Evolutionary conservation across 2,329 filamentous ascomycete genomes (phyloP), one percentile per base, ranked within the genome.

Genomic region (Talaromyces sp.): DNA sequence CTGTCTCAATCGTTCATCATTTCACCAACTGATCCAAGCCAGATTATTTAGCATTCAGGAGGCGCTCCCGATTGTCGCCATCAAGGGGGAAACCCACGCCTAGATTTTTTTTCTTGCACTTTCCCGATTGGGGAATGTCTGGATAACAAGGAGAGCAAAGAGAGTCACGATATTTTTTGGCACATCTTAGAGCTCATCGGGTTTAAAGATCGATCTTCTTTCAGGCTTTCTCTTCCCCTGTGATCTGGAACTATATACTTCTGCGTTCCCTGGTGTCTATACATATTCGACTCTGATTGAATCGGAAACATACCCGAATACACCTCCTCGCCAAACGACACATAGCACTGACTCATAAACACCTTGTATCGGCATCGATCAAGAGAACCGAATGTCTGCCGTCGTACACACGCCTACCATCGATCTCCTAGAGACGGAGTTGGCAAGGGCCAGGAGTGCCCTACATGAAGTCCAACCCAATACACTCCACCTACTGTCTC

Each of bases 381-480:
- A 72, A 10, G 3, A 17, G 22, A 39, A n/a, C 31, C 35, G 35
- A 64, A 80, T 80, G 78, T 75, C 78, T 31, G 73, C 73, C 19
- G 73, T 77, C 47, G 70, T 80, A 37, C 76, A 79, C 68, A 78
- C 78, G 2, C 35, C 61, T 5, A 79, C 78, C 15, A 79, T 80
- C 50, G 71, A 77, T 50, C 73, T 80, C 1, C 68, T 80, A 22
- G 78, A 80, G 66, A 73, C 74, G 3, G 78, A 80, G 69, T 72
- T 80, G 49, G 73, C 73, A 65, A 79, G 78, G 66, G 78, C 78
- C 41, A 75, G 76, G 49, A 75, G 75, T 45, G 77, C 78, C 41
- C 75, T 80, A 22, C 70, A 79, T 62, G 74, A 80, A 57, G 74
- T 80, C 49, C 77, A 79, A 61, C 74, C 76, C 17, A 71, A 77